phyloP scores from a whole-genome alignment of 371 early-diverging fungal genomes.

The Phascolomyces articulosus region DNA sequence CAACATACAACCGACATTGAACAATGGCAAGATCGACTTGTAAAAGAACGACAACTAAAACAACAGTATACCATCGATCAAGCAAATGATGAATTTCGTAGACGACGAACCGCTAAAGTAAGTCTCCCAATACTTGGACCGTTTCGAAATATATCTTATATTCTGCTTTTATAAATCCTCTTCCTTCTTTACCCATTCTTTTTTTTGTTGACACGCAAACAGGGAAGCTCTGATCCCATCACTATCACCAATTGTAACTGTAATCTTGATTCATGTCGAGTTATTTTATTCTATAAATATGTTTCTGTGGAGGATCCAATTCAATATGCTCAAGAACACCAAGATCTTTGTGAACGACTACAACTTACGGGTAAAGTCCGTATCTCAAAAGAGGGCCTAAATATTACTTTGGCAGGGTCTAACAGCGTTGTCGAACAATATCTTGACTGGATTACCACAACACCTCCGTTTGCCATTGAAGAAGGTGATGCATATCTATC shows the following conservation, averaged over 20 bases:
- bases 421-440: slow-evolving; percentile 44
- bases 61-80: no score
- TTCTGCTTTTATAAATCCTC: background rate
- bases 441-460: slow-evolving; percentile 43
- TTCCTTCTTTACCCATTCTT: background rate
- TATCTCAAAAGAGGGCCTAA: slow-evolving; percentile 66
- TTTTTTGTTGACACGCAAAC: no score
- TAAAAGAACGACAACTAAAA: slow-evolving; percentile 1
- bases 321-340: slow-evolving; percentile 47
- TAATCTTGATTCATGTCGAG: slow-evolving; percentile 28
- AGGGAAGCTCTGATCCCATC: slow-evolving; percentile 51
- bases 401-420: slow-evolving; percentile 67
- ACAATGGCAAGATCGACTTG: slow-evolving; percentile 10
- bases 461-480: slow-evolving; percentile 2
- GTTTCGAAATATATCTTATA: background rate
- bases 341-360: slow-evolving; percentile 29
- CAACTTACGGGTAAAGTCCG: slow-evolving; percentile 68
- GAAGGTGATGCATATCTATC: no score
- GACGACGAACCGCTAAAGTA: slow-evolving; percentile 19
- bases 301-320: slow-evolving; percentile 39
- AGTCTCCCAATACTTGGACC: background rate
- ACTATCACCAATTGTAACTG: slow-evolving; percentile 33
- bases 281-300: slow-evolving; percentile 70
- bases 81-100: background rate
- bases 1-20: slow-evolving; percentile 14